A percentile compares a stretch with the other conserved stretches of the same genome.
Evolutionary conservation across 2,329 filamentous ascomycete species (phyloP).

Genomic region (Apiospora pterosperma): DNA sequence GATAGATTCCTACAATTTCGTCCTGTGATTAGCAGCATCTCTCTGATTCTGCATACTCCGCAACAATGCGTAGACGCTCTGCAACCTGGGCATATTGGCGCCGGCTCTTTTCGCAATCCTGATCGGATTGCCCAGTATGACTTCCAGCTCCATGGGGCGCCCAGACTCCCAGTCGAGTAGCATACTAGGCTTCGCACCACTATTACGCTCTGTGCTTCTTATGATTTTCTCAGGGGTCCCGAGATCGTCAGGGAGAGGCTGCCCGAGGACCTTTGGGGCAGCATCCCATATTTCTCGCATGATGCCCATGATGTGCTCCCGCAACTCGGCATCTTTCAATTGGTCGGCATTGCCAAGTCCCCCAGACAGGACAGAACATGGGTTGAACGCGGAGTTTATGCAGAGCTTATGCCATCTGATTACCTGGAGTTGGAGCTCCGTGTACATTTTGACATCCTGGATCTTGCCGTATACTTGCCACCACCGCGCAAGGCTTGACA

Average conservation of each 20-base stretch:
- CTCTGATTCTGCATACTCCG: conserved; percentile 57
- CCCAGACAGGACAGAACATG: conserved; percentile 64
- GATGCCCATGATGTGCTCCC: conserved; percentile 57
- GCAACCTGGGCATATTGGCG: conserved; percentile 62
- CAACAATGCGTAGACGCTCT: conserved; percentile 64
- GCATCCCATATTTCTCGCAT: conserved; percentile 69
- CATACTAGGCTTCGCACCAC: conserved; percentile 64
- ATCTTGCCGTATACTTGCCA: conserved; percentile 57
- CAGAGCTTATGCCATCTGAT: conserved; percentile 75
- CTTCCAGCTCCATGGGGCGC: conserved; percentile 66
- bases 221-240: conserved; percentile 62
- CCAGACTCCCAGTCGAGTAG: conserved; percentile 66
- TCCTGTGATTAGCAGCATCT: conserved; percentile 33
- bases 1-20: background rate
- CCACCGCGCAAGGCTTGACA: conserved; percentile 49
- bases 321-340: conserved; percentile 60
- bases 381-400: conserved; percentile 75
- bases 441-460: conserved; percentile 61
- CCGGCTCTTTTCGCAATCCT: conserved; percentile 60
- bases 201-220: conserved; percentile 60
- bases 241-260: conserved; percentile 56
- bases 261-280: conserved; percentile 59
- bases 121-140: conserved; percentile 69
- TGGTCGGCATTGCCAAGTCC: conserved; percentile 64
- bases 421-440: conserved; percentile 64